Evolutionary conservation across 306 rosid genomes (phyloP), one percentile per base, ranked within the genome.

Genomic region (Cucumis hystrix): DNA sequence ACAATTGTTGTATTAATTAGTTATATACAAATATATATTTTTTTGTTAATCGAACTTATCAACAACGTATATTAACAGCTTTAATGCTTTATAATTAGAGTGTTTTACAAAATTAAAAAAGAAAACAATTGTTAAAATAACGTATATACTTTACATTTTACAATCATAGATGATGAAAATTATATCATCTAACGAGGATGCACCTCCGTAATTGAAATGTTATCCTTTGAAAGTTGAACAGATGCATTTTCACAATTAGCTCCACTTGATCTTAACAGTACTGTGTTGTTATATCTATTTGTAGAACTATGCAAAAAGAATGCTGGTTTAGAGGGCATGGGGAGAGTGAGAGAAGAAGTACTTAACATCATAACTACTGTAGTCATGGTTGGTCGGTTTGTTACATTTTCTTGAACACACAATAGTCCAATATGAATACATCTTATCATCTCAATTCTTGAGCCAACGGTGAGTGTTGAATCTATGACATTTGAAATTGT

Each of bases 371-470:
- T 54, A 56, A 58, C 56, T 2, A 80, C 69, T 0, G 67, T 37
- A 63, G 74, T 25, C 78, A 80, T 73, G 2, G 82, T 58, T 6
- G 87, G 91, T 64, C 87, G 79, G 13, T 71, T 35, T 30, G 15
- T 73, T 71, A 68, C 75, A n/a, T 85, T 81, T 12, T 84, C 78
- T 82, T 88, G 89, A 8, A 86, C 82, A 43, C 88, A 83, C 12
- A 81, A 60, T 64, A 81, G 16, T 8, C 77, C 83, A 17, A 84
- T 79, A 14, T 78, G 83, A 11, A 83, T 56, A 54, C 80, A 83
- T 80, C 81, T 83, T 21, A 80, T 54, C 6, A 59, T 70, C 54
- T 76, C 81, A 39, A 2, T 18, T 21, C 39, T 43, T 8, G 80
- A 71, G 16, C 72, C 40, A 0, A 0, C 18, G 0, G 40, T 41